Conservation (phyloP, 2,329 filamentous ascomycete genomes). For the Ophiostoma sp. region DNA sequence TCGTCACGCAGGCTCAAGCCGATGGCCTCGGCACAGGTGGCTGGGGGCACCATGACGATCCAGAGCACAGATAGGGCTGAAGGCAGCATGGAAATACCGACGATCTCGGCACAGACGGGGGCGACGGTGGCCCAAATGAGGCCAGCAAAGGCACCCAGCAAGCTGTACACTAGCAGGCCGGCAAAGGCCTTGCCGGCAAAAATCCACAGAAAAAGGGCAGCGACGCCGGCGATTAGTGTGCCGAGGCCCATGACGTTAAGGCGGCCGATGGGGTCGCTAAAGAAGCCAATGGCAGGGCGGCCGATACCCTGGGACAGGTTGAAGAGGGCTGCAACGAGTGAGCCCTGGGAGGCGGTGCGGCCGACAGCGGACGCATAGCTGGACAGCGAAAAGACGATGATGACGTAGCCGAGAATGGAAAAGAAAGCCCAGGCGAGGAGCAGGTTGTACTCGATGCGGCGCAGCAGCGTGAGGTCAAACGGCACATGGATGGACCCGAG, state of each 20-base stretch:
- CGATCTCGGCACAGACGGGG: conserved; percentile 67
- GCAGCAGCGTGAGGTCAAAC: conserved; percentile 61
- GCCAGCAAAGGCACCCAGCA: conserved; percentile 64
- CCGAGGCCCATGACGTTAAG: conserved; percentile 66
- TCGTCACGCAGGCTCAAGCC: conserved; percentile 50
- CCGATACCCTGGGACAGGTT: conserved; percentile 65
- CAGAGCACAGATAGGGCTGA: conserved; percentile 64
- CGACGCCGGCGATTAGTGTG: conserved; percentile 59
- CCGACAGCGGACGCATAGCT: conserved; percentile 67
- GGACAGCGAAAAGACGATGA: conserved; percentile 70
- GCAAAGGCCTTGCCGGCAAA: conserved; percentile 59
- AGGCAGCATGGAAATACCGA: conserved; percentile 64
- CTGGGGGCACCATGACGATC: conserved; percentile 64
- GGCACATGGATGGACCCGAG: conserved; percentile 62
- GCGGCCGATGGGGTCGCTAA: conserved; percentile 63
- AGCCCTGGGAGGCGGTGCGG: conserved; percentile 60
- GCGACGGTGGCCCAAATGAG: conserved; percentile 65
- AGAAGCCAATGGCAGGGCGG: conserved; percentile 65
- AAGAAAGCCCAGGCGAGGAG: conserved; percentile 65
- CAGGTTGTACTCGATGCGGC: conserved; percentile 56
- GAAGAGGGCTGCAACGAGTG: conserved; percentile 66
- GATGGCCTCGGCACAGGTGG: conserved; percentile 63
- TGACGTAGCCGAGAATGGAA: conserved; percentile 67
- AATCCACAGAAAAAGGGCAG: conserved; percentile 68
- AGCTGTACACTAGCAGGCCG: conserved; percentile 64